phyloP scores from a whole-genome alignment of 2,329 filamentous ascomycete genomes.

The Chaetomium globosum region DNA sequence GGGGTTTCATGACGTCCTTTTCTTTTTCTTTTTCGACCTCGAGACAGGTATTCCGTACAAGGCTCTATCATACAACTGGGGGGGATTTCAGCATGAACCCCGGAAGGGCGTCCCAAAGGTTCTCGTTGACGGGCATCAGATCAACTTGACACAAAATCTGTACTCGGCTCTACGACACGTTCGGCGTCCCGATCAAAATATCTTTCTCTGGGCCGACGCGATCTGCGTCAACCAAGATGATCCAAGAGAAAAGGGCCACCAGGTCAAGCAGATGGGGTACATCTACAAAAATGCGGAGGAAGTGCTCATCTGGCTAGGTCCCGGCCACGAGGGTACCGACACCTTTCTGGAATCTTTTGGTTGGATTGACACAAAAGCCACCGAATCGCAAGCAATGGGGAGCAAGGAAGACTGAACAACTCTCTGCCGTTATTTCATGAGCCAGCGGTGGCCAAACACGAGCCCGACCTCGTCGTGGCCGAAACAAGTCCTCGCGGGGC shows the following conservation, averaged over 20 bases:
- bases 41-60: conserved; percentile 28
- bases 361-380: conserved; percentile 2
- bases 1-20: too few species aligned
- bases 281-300: conserved; percentile 26
- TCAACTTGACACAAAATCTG: conserved; percentile 20
- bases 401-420: not conserved
- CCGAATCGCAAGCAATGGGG: not conserved
- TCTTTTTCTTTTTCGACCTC: not conserved
- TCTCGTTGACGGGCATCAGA: conserved; percentile 7
- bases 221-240: conserved; percentile 29
- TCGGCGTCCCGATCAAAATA: conserved; percentile 19
- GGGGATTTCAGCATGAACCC: not conserved
- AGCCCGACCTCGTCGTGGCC: not conserved
- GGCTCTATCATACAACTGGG: conserved; percentile 35
- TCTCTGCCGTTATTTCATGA: not conserved
- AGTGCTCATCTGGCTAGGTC: conserved; percentile 28
- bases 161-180: conserved; percentile 20
- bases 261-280: conserved; percentile 26
- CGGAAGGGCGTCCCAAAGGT: not conserved
- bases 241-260: conserved; percentile 18
- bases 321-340: not conserved
- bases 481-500: not conserved
- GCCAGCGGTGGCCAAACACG: not conserved
- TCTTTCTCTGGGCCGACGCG: conserved; percentile 29
- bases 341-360: conserved; percentile 16